phyloP scores from a whole-genome alignment of 2,329 filamentous ascomycete species.

The Sporothrix variecibatus region DNA sequence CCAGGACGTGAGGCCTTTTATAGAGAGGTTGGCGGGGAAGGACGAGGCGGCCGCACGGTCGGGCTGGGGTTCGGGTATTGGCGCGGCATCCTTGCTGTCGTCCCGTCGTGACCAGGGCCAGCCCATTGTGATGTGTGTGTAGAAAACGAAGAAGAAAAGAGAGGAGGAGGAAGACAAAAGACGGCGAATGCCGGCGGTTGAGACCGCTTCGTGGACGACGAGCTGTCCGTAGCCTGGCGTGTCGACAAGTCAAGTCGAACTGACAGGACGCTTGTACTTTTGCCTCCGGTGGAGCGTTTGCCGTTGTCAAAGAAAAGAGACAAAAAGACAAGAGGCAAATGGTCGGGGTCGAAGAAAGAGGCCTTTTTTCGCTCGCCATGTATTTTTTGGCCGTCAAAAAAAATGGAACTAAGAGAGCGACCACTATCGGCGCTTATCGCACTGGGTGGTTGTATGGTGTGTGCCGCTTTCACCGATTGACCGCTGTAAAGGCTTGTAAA shows the following conservation, averaged over 20 bases:
- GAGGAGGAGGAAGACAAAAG: not conserved
- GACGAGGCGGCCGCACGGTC: not conserved
- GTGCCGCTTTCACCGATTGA: not conserved
- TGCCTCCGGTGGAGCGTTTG: slow-evolving; percentile 4
- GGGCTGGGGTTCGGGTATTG: slow-evolving; percentile 2
- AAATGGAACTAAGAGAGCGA: not conserved
- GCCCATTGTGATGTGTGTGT: slow-evolving; percentile 22
- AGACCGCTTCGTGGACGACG: not conserved
- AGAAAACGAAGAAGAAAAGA: not conserved
- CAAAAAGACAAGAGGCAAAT: not conserved
- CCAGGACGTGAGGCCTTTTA: slow-evolving; percentile 39
- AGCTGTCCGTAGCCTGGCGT: not conserved
- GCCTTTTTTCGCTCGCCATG: not conserved
- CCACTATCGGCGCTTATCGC: slow-evolving; percentile 21
- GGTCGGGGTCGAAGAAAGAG: not conserved
- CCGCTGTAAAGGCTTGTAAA: slow-evolving; percentile 4
- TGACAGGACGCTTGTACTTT: not conserved
- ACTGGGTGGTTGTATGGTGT: not conserved
- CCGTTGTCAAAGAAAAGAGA: not conserved
- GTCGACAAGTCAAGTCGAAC: not conserved
- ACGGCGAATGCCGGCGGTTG: not conserved
- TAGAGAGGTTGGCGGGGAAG: not conserved
- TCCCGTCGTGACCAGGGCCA: slow-evolving; percentile 31
- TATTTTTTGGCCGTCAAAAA: slow-evolving; percentile 17
- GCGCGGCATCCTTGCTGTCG: slow-evolving; percentile 23